Percentiles rank a stretch among this genome's conserved stretches.
Conservation (phyloP, 306 rosid species). For the Abrus pulchellus region DNA sequence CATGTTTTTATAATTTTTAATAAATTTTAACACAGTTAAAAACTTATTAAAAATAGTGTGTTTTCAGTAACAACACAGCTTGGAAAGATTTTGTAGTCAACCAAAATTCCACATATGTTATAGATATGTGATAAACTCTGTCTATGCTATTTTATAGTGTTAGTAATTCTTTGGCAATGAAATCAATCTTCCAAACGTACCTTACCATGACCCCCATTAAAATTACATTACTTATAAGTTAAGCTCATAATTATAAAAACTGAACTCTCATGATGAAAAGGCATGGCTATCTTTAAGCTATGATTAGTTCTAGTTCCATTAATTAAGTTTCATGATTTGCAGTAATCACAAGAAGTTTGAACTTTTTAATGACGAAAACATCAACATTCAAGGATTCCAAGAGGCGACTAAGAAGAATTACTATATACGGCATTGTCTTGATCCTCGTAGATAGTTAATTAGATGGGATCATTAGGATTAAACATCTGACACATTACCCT, state of each 20-base stretch:
- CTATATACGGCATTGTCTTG: no score
- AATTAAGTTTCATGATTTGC: neutral
- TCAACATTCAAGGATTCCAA: constrained; percentile 1
- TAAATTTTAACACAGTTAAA: no score
- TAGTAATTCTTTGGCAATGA: neutral
- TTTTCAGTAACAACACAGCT: neutral
- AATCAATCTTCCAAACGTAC: neutral
- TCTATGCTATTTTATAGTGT: neutral
- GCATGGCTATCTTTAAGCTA: neutral
- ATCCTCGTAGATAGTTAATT: no score
- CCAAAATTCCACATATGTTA: neutral
- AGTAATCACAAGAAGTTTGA: neutral
- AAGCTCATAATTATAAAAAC: neutral
- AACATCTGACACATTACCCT: no score
- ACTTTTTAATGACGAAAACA: neutral
- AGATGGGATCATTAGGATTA: no score
- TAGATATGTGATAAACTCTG: neutral
- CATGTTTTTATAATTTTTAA: no score
- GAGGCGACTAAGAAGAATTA: neutral
- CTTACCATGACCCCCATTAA: neutral
- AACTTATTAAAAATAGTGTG: neutral
- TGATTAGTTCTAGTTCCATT: neutral
- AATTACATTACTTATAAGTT: neutral
- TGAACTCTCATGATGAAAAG: neutral
- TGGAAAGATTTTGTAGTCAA: neutral